A percentile compares a stretch with the other conserved stretches of the same genome.
These are phyloP conservation scores for Geosmithia flava DNA, from an alignment of 2,329 filamentous ascomycete species.

Conservation along the genomic window DNA sequence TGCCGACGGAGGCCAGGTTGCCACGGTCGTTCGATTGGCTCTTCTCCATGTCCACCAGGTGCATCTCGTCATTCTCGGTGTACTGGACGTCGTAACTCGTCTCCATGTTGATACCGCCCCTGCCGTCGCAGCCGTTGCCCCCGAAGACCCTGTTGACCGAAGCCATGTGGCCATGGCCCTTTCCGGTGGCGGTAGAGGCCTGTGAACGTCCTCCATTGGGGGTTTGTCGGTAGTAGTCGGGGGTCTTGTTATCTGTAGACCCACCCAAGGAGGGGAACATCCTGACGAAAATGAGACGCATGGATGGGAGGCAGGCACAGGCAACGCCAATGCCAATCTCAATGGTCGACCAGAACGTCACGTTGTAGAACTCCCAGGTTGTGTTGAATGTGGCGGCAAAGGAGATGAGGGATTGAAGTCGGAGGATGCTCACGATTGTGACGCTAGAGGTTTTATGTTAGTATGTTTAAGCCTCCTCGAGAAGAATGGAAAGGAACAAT, in stretches of 20 bases:
- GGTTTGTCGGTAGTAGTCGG: background rate
- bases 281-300: slow-evolving; percentile 16
- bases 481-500: background rate
- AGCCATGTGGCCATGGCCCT: slow-evolving; percentile 5
- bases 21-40: background rate
- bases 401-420: slow-evolving; percentile 18
- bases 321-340: slow-evolving; percentile 26
- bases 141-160: slow-evolving; percentile 1
- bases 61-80: background rate
- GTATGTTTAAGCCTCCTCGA: slow-evolving; percentile 6
- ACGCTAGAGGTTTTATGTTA: slow-evolving; percentile 5
- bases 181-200: background rate
- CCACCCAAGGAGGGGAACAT: slow-evolving; percentile 4
- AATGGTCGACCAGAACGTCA: slow-evolving; percentile 22
- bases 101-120: background rate
- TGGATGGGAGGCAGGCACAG: slow-evolving; percentile 25
- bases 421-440: slow-evolving; percentile 23
- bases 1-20: too few species aligned
- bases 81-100: background rate
- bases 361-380: slow-evolving; percentile 20
- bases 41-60: background rate
- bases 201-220: background rate
- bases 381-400: slow-evolving; percentile 16
- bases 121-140: background rate
- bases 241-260: background rate